Evolutionary conservation across 2,329 filamentous ascomycete species (phyloP).

Genomic region (Bipolaris victoriae): DNA sequence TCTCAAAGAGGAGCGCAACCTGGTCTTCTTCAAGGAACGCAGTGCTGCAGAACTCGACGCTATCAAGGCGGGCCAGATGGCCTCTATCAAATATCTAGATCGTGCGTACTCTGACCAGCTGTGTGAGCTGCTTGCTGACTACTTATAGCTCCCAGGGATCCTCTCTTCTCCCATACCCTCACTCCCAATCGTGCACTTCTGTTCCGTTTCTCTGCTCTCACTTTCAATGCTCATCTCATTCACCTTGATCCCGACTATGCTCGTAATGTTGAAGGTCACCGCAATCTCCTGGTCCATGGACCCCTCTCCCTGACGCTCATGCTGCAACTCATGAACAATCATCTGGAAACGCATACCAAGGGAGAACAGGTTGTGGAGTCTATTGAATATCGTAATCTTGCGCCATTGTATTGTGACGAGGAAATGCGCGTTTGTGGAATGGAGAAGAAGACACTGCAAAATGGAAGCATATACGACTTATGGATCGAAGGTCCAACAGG

Average conservation of each 20-base stretch:
- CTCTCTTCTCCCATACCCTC: slow-evolving; percentile 65
- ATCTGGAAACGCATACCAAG: slow-evolving; percentile 6
- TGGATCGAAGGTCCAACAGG: slow-evolving; percentile 52
- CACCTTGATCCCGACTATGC: slow-evolving; percentile 80
- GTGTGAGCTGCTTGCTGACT: slow-evolving; percentile 18
- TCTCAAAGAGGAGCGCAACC: slow-evolving; percentile 64
- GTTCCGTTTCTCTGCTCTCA: slow-evolving; percentile 84
- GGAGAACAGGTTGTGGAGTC: slow-evolving; percentile 53
- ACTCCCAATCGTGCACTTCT: slow-evolving; percentile 73
- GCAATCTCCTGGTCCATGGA: slow-evolving; percentile 81
- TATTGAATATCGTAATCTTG: slow-evolving; percentile 80
- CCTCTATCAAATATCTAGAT: slow-evolving; percentile 47
- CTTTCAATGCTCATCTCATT: slow-evolving; percentile 90
- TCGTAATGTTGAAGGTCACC: slow-evolving; percentile 73
- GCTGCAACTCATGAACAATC: slow-evolving; percentile 65
- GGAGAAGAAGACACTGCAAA: slow-evolving; percentile 42
- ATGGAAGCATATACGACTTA: slow-evolving; percentile 41
- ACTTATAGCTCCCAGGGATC: slow-evolving; percentile 54
- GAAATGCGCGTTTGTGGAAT: slow-evolving; percentile 72
- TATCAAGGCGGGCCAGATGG: slow-evolving; percentile 34
- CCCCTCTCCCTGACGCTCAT: slow-evolving; percentile 81
- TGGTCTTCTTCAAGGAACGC: slow-evolving; percentile 67
- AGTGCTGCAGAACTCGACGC: slow-evolving; percentile 48
- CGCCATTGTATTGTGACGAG: slow-evolving; percentile 79
- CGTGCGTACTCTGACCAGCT: slow-evolving; percentile 26